Percentiles rank a stretch among this genome's conserved stretches.
phyloP scores from a whole-genome alignment of 108 stramenopile genomes.

The Cylindrotheca fusiformis region DNA sequence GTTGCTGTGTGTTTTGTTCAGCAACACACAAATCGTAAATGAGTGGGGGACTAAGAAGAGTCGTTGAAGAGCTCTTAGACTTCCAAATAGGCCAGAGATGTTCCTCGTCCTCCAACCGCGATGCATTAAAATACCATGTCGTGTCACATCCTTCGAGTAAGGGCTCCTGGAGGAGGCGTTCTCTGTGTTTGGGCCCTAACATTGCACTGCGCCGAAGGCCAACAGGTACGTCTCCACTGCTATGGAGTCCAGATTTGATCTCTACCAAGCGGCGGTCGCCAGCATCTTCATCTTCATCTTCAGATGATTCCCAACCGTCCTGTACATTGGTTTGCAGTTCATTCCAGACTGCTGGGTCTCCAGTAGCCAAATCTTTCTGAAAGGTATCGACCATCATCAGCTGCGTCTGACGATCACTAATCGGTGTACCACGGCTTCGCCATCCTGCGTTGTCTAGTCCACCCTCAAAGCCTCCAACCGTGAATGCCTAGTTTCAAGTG shows the following conservation, averaged over 20 bases:
- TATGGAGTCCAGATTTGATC: too few relatives aligned
- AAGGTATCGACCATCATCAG: conserved; percentile 11
- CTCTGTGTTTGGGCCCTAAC: too few relatives aligned
- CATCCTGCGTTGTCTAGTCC: conserved; percentile 45
- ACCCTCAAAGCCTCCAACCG: conserved; percentile 39
- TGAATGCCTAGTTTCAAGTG: conserved; percentile 4
- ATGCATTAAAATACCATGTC: conserved; percentile 17
- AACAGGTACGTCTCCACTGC: too few relatives aligned
- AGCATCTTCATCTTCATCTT: too few relatives aligned
- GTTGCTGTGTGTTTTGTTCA: conserved; percentile 35
- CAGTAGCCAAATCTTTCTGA: conserved; percentile 23
- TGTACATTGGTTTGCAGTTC: conserved; percentile 43
- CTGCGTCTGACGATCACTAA: conserved; percentile 48
- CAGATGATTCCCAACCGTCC: conserved; percentile 36
- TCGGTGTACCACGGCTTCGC: conserved; percentile 41
- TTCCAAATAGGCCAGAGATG: conserved; percentile 47
- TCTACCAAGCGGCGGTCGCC: too few relatives aligned
- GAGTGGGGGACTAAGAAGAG: conserved; percentile 15
- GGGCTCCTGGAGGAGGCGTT: too few relatives aligned
- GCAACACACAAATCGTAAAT: conserved; percentile 37
- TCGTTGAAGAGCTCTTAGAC: neutral
- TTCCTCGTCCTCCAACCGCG: conserved; percentile 1
- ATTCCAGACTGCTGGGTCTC: conserved; percentile 25
- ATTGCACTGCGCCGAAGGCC: too few relatives aligned
- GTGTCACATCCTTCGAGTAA: too few relatives aligned